Evolutionary conservation across 1,284 basidiomycete genomes (phyloP), one percentile per base, ranked within the genome.

Genomic region (Irpex sp.): DNA sequence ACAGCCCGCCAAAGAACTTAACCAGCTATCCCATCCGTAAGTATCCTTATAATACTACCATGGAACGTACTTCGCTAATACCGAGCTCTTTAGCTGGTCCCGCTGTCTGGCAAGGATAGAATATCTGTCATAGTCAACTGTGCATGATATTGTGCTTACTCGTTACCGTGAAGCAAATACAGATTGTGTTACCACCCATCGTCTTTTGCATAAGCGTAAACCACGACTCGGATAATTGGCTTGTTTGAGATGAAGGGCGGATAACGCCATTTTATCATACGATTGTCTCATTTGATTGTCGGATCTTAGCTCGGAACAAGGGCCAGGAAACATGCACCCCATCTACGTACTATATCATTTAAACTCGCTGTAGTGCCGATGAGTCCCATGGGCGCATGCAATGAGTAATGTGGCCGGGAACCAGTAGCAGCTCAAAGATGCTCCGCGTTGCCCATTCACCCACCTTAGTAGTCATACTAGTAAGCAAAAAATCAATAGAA

Each of bases 41-140:
- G 67, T 66, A 1, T n/a, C 8, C 26, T 43, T 21, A 35, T 4
- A 17, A 33, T n/a, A n/a, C 21, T 5, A 43, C 8, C 11, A 9
- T 43, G 39, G 35, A 4, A 6, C 35, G 13, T 1, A 21, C 55
- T 35, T 58, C 9, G 56, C 26, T 53, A 51, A 51, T 63, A 13
- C 51, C n/a, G 17, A 15, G 13, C 37, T 53, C 21, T 59, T 6
- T 39, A 69, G 68, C 66, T 39, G 68, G 68, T 21, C 68, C 68
- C 43, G 62, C 66, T 21, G 65, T 68, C 51, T 68, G 68, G 68
- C 63, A 59, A 15, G 68, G 66, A 62, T 62, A 58, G 55, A 47
- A 35, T 33, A 31, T 8, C 7, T 43, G 21, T 6, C 15, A 21
- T 17, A 26, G 19, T 50, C 49, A 50, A 19, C n/a, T 59, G 58